Evolutionary conservation across 2,329 filamentous ascomycete genomes (phyloP).

Genomic region (Boeremia exigua): DNA sequence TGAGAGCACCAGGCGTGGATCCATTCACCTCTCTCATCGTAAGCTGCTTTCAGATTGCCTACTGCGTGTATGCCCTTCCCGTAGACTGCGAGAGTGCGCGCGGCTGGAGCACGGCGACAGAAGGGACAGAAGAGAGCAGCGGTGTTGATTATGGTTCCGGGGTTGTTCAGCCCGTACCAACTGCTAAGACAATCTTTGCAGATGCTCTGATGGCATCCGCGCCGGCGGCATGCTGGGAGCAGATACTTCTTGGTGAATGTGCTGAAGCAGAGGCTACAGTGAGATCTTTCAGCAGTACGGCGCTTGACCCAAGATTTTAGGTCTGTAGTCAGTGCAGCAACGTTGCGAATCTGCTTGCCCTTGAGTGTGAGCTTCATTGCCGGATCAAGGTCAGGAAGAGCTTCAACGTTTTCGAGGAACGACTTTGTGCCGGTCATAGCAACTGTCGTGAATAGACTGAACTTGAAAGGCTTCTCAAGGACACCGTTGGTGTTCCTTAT

Average conservation of each 20-base stretch:
- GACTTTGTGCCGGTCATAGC: slow-evolving; percentile 34
- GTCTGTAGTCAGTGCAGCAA: slow-evolving; percentile 39
- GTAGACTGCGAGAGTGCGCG: slow-evolving; percentile 45
- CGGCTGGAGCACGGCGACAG: slow-evolving; percentile 54
- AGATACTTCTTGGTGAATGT: slow-evolving; percentile 47
- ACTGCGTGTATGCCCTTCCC: slow-evolving; percentile 49
- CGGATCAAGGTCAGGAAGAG: slow-evolving; percentile 39
- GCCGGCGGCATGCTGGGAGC: slow-evolving; percentile 54
- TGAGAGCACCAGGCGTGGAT: slow-evolving; percentile 58
- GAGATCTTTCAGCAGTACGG: slow-evolving; percentile 48
- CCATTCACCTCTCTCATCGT: slow-evolving; percentile 52
- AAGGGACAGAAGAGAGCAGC: slow-evolving; percentile 59
- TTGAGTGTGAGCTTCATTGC: slow-evolving; percentile 36
- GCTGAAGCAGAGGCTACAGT: slow-evolving; percentile 58
- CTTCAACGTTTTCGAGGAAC: slow-evolving; percentile 48
- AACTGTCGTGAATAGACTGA: slow-evolving; percentile 47
- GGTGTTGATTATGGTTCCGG: slow-evolving; percentile 55
- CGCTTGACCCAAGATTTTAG: slow-evolving; percentile 49
- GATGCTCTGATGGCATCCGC: slow-evolving; percentile 53
- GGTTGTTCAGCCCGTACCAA: slow-evolving; percentile 58
- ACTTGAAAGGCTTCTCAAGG: slow-evolving; percentile 49
- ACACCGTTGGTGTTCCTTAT: slow-evolving; percentile 50
- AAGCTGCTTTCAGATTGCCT: slow-evolving; percentile 48
- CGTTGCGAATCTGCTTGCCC: slow-evolving; percentile 55
- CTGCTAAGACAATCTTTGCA: slow-evolving; percentile 50